Conservation (phyloP, 768 basidiomycete genomes). For the Baorangia bicolor region DNA sequence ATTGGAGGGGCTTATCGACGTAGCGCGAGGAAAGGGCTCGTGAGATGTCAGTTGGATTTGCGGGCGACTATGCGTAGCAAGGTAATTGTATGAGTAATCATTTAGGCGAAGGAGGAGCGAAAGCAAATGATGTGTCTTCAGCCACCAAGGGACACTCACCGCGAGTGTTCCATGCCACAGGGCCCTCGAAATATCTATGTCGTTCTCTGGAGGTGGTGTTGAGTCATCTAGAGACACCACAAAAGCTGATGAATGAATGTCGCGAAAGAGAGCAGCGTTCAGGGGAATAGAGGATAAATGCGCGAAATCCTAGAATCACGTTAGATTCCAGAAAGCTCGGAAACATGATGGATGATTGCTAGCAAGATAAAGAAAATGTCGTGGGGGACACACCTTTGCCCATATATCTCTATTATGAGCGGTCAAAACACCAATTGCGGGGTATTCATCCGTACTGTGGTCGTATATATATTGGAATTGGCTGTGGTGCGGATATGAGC, state of each 20-base stretch:
- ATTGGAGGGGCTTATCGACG: slow-evolving; percentile 89
- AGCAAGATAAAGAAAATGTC: not conserved
- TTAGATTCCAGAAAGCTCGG: not conserved
- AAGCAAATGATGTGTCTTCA: not conserved
- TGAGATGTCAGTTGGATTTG: slow-evolving; percentile 26
- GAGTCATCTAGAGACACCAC: slow-evolving; percentile 76
- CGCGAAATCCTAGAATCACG: slow-evolving; percentile 53
- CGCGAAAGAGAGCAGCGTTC: slow-evolving; percentile 64
- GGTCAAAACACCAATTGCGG: slow-evolving; percentile 75
- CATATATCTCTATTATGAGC: slow-evolving; percentile 83
- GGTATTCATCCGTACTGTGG: slow-evolving; percentile 58
- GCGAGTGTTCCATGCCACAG: slow-evolving; percentile 79
- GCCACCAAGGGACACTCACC: slow-evolving; percentile 38
- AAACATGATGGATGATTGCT: not conserved
- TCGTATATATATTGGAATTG: slow-evolving; percentile 74
- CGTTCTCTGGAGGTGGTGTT: slow-evolving; percentile 40
- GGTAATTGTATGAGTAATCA: not conserved
- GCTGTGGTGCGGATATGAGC: slow-evolving; percentile 36
- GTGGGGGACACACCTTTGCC: slow-evolving; percentile 61
- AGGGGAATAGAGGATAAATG: slow-evolving; percentile 54
- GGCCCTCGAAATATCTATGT: slow-evolving; percentile 61
- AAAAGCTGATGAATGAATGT: slow-evolving; percentile 86
- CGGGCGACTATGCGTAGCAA: slow-evolving; percentile 8
- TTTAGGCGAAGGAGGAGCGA: not conserved
- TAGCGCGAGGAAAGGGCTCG: slow-evolving; percentile 71